phyloP scores from a whole-genome alignment of 176 grass and related monocot genomes.

The Rhynchospora tenuis region DNA sequence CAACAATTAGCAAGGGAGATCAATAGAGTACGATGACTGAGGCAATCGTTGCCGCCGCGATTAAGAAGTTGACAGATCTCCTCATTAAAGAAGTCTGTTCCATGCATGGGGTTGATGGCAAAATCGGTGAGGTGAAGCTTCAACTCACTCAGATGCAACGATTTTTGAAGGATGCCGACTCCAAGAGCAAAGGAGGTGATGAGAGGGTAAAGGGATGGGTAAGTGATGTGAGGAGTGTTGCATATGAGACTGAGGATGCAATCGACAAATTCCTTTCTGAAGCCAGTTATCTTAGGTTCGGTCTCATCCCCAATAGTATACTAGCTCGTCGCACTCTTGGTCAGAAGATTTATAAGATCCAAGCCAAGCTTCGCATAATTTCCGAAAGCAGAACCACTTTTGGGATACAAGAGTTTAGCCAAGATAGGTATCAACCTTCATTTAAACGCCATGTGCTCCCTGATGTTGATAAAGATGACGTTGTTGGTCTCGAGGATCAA shows the following conservation, averaged over 20 bases:
- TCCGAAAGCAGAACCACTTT: not conserved
- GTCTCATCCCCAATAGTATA: too few species aligned
- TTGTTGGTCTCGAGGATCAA: conserved; percentile 8
- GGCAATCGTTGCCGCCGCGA: not conserved
- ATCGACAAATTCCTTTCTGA: conserved; percentile 14
- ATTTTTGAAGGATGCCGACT: conserved; percentile 17
- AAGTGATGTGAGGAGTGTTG: not conserved
- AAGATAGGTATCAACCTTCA: not conserved
- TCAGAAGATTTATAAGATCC: conserved; percentile 14
- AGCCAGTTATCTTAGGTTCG: not conserved
- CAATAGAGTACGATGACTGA: conserved; percentile 3
- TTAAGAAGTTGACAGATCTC: not conserved
- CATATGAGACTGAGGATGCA: conserved; percentile 21
- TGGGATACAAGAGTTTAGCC: not conserved
- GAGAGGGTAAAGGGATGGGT: conserved; percentile 8
- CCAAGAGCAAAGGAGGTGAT: not conserved
- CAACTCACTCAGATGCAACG: not conserved
- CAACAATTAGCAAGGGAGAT: not conserved
- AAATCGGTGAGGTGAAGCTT: not conserved
- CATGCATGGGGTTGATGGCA: not conserved
- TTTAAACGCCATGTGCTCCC: not conserved
- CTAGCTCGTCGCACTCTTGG: not conserved
- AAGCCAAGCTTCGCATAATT: not conserved
- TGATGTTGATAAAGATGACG: not conserved
- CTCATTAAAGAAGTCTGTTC: not conserved